A percentile compares a stretch with the other conserved stretches of the same genome.
Evolutionary conservation across 257 asterid genomes (phyloP).

Genomic region (Thymus quinquecostatus): DNA sequence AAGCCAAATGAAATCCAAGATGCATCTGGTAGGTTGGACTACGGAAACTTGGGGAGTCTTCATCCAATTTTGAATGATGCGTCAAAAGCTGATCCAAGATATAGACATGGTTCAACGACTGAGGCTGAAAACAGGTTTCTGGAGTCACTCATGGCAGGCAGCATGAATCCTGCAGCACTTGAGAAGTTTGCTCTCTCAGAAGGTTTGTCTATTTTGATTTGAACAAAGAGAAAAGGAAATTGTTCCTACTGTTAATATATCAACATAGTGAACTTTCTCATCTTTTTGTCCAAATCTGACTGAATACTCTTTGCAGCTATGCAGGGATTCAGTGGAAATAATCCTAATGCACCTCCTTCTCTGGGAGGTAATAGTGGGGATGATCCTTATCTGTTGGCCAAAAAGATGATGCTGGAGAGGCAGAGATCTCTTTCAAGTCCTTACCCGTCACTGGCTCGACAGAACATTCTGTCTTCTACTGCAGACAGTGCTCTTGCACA

Average conservation of each 20-base stretch:
- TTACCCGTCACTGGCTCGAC: constrained; percentile 52
- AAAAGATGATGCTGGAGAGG: constrained; percentile 68
- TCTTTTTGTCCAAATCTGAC: neutral
- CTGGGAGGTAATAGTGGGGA: constrained; percentile 59
- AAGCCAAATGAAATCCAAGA: constrained; percentile 72
- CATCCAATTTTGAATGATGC: constrained; percentile 53
- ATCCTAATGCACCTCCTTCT: constrained; percentile 46
- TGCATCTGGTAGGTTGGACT: constrained; percentile 47
- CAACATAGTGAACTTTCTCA: neutral
- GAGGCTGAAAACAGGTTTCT: constrained; percentile 87
- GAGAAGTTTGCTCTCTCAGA: constrained; percentile 72
- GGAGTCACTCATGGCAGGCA: constrained; percentile 87
- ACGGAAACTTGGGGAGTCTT: constrained; percentile 50
- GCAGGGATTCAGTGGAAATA: constrained; percentile 63
- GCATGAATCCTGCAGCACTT: constrained; percentile 44
- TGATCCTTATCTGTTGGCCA: constrained; percentile 62
- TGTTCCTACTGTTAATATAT: neutral
- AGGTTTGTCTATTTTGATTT: constrained; percentile 53
- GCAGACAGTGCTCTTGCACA: constrained; percentile 54
- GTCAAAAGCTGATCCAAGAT: constrained; percentile 59
- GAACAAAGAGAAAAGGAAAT: neutral
- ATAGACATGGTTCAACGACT: constrained; percentile 47
- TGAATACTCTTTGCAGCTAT: constrained; percentile 53
- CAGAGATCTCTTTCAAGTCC: constrained; percentile 72
- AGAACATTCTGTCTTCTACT: constrained; percentile 52